Evolutionary conservation across 106 monocot species (phyloP).

Genomic region (Phalaenopsis aphrodite): DNA sequence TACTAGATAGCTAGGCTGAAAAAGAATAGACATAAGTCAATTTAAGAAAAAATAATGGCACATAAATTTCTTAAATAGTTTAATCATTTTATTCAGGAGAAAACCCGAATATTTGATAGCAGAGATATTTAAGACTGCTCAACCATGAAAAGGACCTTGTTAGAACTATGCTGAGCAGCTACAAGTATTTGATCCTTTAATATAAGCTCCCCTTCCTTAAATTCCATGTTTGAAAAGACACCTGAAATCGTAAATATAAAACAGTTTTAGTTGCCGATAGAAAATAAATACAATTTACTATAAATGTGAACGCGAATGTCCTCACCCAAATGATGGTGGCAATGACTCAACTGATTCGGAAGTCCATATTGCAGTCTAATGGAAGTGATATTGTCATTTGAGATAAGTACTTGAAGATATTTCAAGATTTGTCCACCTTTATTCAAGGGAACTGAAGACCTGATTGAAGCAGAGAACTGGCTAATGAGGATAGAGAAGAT

Average conservation of each 20-base stretch:
- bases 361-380: too few species aligned
- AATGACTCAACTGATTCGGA: too few species aligned
- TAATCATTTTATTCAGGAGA: neutral
- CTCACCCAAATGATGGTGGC: too few species aligned
- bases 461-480: too few species aligned
- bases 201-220: constrained; percentile 67
- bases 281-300: too few species aligned
- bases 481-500: too few species aligned
- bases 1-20: neutral
- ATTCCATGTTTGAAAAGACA: constrained; percentile 63
- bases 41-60: neutral
- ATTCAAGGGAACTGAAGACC: too few species aligned
- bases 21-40: neutral
- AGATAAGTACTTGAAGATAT: too few species aligned
- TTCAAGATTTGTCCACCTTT: too few species aligned
- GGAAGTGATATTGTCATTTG: too few species aligned
- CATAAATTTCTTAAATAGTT: neutral
- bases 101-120: neutral
- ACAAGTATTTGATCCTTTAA: constrained; percentile 79
- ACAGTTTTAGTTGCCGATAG: neutral
- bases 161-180: constrained; percentile 84
- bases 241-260: constrained; percentile 29
- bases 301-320: too few species aligned
- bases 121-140: neutral
- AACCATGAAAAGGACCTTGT: constrained; percentile 51